Conservation (phyloP, 148 eudicot species). For the Euryodendron excelsum region DNA sequence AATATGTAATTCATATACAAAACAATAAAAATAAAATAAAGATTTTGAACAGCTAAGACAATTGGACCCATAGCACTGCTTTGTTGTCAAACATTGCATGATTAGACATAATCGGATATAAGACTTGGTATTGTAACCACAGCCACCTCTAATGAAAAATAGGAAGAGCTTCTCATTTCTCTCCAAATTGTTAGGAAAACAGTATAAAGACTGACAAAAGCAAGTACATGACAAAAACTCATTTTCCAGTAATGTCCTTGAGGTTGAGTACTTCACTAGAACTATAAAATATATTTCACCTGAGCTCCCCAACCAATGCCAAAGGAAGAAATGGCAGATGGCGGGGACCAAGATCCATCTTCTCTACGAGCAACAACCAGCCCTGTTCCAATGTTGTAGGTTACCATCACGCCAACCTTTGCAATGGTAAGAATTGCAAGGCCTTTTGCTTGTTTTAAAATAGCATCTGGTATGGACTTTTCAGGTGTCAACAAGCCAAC, state of each 20-base stretch:
- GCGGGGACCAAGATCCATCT: background rate
- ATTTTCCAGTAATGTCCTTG: background rate
- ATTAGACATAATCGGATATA: background rate
- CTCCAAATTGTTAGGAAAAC: background rate
- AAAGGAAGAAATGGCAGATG: background rate
- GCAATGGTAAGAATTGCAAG: constrained; percentile 1
- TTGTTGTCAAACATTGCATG: background rate
- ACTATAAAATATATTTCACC: background rate
- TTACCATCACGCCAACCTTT: background rate
- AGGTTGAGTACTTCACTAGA: background rate
- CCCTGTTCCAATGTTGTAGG: background rate
- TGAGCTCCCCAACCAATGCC: constrained; percentile 1
- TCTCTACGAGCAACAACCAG: background rate
- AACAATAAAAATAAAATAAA: no score
- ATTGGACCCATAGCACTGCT: background rate
- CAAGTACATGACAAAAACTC: background rate
- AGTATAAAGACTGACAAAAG: background rate
- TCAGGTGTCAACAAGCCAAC: background rate
- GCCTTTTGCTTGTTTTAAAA: background rate
- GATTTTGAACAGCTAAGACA: background rate
- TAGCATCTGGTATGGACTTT: constrained; percentile 4
- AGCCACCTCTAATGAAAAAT: background rate
- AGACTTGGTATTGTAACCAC: background rate
- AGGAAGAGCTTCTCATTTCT: background rate
- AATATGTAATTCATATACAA: no score